A percentile compares a stretch with the other conserved stretches of the same genome.
Evolutionary conservation across 192 early-diverging fungal genomes (phyloP).

Genomic region (Backusella luteola): DNA sequence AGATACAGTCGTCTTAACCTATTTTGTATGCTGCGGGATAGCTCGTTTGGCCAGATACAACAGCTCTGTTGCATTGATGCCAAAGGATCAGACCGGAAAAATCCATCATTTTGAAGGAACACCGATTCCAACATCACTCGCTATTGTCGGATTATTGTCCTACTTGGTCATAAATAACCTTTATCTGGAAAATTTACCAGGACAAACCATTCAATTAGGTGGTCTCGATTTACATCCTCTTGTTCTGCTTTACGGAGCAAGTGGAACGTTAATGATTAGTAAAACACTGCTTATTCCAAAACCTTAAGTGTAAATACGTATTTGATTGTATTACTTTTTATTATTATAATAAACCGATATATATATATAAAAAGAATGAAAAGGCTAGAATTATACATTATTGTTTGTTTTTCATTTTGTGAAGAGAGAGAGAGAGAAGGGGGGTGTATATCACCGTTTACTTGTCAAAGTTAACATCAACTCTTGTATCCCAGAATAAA

Average conservation of each 20-base stretch:
- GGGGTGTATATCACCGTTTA: neutral
- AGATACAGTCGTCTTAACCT: slow-evolving; percentile 68
- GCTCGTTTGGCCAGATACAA: slow-evolving; percentile 85
- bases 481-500: neutral
- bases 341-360: neutral
- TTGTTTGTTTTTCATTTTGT: neutral
- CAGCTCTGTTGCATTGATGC: slow-evolving; percentile 71
- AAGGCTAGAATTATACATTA: neutral
- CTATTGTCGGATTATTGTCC: slow-evolving; percentile 61
- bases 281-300: slow-evolving; percentile 71
- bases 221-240: slow-evolving; percentile 75
- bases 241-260: slow-evolving; percentile 68
- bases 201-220: slow-evolving; percentile 23
- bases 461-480: neutral
- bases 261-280: slow-evolving; percentile 79
- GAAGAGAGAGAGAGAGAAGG: too few relatives aligned
- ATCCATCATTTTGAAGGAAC: slow-evolving; percentile 85
- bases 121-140: slow-evolving; percentile 78
- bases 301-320: slow-evolving; percentile 35
- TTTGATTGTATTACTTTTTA: neutral
- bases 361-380: neutral
- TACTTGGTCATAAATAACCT: slow-evolving; percentile 43
- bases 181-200: slow-evolving; percentile 11
- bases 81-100: slow-evolving; percentile 72
- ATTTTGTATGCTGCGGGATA: slow-evolving; percentile 83